Base-by-base conservation (phyloP, 1,139 yeast species). In the Geotrichum klebahnii region DNA sequence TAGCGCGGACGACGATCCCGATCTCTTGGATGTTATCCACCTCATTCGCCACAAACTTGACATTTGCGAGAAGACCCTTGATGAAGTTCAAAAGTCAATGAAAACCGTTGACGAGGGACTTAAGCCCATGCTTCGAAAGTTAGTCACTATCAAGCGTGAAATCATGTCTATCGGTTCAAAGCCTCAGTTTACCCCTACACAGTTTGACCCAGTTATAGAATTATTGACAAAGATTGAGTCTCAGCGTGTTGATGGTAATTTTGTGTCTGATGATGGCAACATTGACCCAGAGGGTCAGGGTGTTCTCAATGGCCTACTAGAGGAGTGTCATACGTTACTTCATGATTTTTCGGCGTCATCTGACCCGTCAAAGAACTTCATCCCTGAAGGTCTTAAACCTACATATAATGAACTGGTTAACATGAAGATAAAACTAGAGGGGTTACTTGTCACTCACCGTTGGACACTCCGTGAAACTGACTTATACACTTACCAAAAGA, bases 391-490 rank as follows among this genome's bases (percentile, higher is more conserved):
- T 48, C 65, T 81, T 46, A 68, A 71, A 45, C 77, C 77, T 10
- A 67, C 79, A 16, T 82, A 79, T 61, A 72, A 74, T 44, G 69
- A 73, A 55, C 72, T 92, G 57, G 71, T 79, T 34, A 79, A 77
- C 42, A 74, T 88, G 58, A 86, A 87, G 66, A 73, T 79, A 23
- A 82, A 82, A 17, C 73, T 92, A 55, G 96, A 87, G 60, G 87
- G 86, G 58, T 71, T 90, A 57, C 73, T 89, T 57, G 80, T 92
- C 34, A 92, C 97, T 3, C 81, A 96, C 69, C 79, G 97, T 66
- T 92, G 98, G 98, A 90, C 97, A 1, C 73, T 92, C 69, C 79
- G 98, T 63, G 96, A 89, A 63, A 92, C 97, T 0, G 98, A 92
- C 68, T 74, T 92, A 57, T 92, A 85, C 68, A 76, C 77, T 49